phyloP scores from a whole-genome alignment of 176 grass and related monocot species.

The Oryza coarctata region DNA sequence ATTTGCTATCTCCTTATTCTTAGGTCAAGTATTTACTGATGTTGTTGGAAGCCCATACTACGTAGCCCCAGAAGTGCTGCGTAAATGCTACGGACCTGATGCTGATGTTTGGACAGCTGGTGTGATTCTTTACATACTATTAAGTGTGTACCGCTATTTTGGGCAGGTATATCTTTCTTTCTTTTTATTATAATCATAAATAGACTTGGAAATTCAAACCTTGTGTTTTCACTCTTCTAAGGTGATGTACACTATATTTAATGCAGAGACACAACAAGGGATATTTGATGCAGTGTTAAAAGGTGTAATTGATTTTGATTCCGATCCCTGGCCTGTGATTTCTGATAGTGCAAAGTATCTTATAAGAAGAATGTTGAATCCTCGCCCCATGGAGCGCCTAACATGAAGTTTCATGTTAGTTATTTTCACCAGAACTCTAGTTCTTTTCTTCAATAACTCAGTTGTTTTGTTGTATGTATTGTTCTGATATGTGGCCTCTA shows the following conservation, averaged over 20 bases:
- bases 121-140: constrained; percentile 83
- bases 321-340: constrained; percentile 64
- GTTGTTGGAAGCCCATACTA: constrained; percentile 93
- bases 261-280: constrained; percentile 61
- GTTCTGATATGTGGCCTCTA: background rate
- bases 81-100: constrained; percentile 71
- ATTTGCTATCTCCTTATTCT: constrained; percentile 25
- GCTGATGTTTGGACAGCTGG: constrained; percentile 97
- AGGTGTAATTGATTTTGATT: constrained; percentile 64
- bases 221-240: background rate
- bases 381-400: constrained; percentile 39
- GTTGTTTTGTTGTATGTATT: constrained; percentile 5
- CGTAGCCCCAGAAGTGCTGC: constrained; percentile 82
- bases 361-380: constrained; percentile 65
- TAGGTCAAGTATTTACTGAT: constrained; percentile 82
- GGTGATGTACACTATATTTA: constrained; percentile 30
- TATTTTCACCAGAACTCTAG: constrained; percentile 24
- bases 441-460: constrained; percentile 7
- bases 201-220: background rate
- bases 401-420: constrained; percentile 66
- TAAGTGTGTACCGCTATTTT: constrained; percentile 86
- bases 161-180: constrained; percentile 48
- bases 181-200: background rate
- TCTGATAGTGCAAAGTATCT: constrained; percentile 67
- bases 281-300: constrained; percentile 74